Evolutionary conservation across 1,284 basidiomycete species (phyloP), one percentile per base, ranked within the genome.

Genomic region (Ganoderma boninense): DNA sequence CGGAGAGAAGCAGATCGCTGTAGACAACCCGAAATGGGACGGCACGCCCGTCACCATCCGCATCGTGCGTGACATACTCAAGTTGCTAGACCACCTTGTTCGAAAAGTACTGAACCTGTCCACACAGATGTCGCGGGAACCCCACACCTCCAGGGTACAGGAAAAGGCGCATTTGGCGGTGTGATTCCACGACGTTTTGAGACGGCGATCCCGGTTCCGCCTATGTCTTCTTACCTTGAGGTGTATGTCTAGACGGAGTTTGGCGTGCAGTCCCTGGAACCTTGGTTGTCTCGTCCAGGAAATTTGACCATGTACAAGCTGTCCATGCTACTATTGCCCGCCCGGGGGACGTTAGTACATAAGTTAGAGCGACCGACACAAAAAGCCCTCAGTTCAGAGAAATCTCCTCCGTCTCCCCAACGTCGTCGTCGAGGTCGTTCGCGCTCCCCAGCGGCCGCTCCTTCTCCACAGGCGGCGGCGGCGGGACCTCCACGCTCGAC

Each of bases 401-500:
- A 42, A 89, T 87, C 73, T 94, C 93, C 54, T 89, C 92, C 11
- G 92, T 93, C 77, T 91, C 90, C 0, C 92, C 93, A 56, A 94
- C 86, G 38, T 93, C 92, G 62, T 90, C 90, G 59, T 91, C 86
- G 16, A 88, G 87, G 40, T 89, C 88, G 49, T 83, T 77, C 16
- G 82, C 82, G 18, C 74, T 73, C 29, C 74, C 74, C 67, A 78
- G 77, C 68, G 80, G 80, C 70, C 84, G 83, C 79, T 94, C 92
- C 81, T 94, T 93, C 77, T 92, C 91, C 20, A 93, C 85, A 0
- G 91, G 91, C 32, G 92, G 92, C 1, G 92, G 93, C 0, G 92
- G 89, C 4, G 91, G 92, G 11, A 94, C 90, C 77, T 94, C 92
- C 26, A 92, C 90, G 66, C 83, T 89, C 29, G 88, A 86, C 5